These are phyloP conservation scores for Aspergillus ochraceoroseus DNA, from an alignment of 2,329 filamentous ascomycete genomes.

Conservation along the genomic window DNA sequence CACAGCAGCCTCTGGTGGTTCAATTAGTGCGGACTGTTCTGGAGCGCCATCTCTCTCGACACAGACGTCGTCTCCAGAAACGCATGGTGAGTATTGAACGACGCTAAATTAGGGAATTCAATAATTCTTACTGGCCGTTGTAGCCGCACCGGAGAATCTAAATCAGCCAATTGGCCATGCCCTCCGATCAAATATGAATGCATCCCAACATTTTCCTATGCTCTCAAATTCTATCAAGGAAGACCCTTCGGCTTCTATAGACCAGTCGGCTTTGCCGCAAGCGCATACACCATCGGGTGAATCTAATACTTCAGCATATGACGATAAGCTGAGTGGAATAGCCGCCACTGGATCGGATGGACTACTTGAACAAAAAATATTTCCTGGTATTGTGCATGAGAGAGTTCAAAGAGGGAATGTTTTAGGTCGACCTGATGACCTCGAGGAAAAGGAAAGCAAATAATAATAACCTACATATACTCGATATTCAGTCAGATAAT, in stretches of 20 bases:
- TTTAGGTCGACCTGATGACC: conserved; percentile 2
- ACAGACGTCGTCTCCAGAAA: conserved; percentile 1
- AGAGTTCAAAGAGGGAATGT: conserved; percentile 30
- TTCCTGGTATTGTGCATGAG: conserved; percentile 43
- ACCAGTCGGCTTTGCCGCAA: not conserved
- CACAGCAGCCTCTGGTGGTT: not conserved
- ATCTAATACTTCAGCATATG: conserved; percentile 2
- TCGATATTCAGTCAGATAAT: too few species aligned
- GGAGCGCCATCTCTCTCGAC: not conserved
- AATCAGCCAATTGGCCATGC: too few species aligned
- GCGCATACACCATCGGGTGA: not conserved
- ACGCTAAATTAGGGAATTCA: not conserved
- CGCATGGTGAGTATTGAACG: conserved; percentile 3
- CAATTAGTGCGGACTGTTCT: not conserved
- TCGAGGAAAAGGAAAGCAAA: conserved; percentile 1
- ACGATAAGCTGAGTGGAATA: too few species aligned
- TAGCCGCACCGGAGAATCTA: too few species aligned
- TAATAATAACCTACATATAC: not conserved
- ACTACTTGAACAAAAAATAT: conserved; percentile 38
- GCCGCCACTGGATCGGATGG: conserved; percentile 14
- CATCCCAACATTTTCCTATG: too few species aligned
- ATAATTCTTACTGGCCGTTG: not conserved
- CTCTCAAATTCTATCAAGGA: not conserved
- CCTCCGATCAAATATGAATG: too few species aligned
- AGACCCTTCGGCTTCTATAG: not conserved